Base-by-base conservation (phyloP, 1,139 yeast species). In the Suhomyces guaymorum region DNA sequence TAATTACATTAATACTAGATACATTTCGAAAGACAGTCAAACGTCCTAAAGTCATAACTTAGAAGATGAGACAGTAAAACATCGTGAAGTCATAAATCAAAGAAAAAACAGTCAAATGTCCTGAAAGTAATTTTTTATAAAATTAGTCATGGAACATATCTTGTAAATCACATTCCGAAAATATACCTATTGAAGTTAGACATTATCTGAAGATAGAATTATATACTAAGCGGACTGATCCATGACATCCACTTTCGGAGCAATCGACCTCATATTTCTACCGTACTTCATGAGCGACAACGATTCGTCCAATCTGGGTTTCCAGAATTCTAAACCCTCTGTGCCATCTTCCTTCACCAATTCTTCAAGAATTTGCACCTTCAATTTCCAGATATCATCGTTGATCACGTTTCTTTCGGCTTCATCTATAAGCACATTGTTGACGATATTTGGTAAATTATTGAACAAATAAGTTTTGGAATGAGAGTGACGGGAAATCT, bases 281-380 rank as follows among this genome's bases (percentile, higher is more conserved):
- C 72, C 73, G 42, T 56, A 52, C 29, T 52, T 54, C 67, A 66
- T 61, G 25, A 51, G 40, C 19, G 43, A 44, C 28, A 57, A 59
- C 4, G 52, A 35, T 6, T 44, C 45, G 2, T 43, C 37, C 20
- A 68, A 41, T 26, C 49, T 53, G 4, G 43, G 48, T 22, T 49
- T 44, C 72, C 72, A 68, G 19, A 51, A 46, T 4, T 46, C 51
- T 26, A 59, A 46, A 9, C 30, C 38, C 6, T 33, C 33, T 4
- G 32, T 26, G 7, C 34, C 29, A 20, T 59, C 59, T 3, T 43
- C 41, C 4, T 44, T 33, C 10, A 66, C 39, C 21, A 63, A 45
- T 34, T 56, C 55, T 17, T 54, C 52, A 32, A 68, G 49, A 3
- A 60, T 47, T 11, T 48, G 43, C 15, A 50, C 36, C 41, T 63